Evolutionary conservation across 768 basidiomycete genomes (phyloP).

Genomic region (Suillus placidus): DNA sequence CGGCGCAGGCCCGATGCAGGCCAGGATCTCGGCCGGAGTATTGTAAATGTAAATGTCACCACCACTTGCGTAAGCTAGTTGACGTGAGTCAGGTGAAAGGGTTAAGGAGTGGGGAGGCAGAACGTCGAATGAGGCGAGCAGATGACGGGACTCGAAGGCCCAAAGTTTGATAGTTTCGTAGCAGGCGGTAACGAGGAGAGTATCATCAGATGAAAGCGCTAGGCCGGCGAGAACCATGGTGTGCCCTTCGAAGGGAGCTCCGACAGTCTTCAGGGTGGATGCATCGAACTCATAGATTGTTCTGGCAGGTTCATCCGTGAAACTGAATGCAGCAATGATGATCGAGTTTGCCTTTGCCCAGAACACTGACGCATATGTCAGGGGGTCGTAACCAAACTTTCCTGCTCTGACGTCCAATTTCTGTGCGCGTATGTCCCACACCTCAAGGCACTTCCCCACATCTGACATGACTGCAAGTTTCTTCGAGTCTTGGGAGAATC

Average conservation of each 20-base stretch:
- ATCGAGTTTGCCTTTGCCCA: not conserved
- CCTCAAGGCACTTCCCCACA: not conserved
- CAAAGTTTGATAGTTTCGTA: slow-evolving; percentile 1
- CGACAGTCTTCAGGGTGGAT: not conserved
- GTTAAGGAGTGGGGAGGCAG: not conserved
- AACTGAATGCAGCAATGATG: not conserved
- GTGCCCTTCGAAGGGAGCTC: not conserved
- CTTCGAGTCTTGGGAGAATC: slow-evolving; percentile 1
- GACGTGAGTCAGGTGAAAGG: slow-evolving; percentile 1
- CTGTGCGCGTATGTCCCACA: not conserved
- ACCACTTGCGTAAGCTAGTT: not conserved
- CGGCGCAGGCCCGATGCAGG: not conserved
- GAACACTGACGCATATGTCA: not conserved
- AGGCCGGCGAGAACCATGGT: not conserved
- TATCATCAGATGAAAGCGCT: not conserved
- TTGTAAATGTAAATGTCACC: not conserved
- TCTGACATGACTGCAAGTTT: not conserved
- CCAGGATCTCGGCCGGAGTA: not conserved
- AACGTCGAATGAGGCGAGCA: not conserved
- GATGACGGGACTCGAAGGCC: slow-evolving; percentile 3
- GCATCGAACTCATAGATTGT: not conserved
- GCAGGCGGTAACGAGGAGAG: not conserved
- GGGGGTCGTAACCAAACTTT: not conserved
- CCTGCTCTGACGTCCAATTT: not conserved
- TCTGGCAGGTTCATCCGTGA: not conserved